phyloP scores from a whole-genome alignment of 768 basidiomycete genomes.

The Cystofilobasidium ferigula region DNA sequence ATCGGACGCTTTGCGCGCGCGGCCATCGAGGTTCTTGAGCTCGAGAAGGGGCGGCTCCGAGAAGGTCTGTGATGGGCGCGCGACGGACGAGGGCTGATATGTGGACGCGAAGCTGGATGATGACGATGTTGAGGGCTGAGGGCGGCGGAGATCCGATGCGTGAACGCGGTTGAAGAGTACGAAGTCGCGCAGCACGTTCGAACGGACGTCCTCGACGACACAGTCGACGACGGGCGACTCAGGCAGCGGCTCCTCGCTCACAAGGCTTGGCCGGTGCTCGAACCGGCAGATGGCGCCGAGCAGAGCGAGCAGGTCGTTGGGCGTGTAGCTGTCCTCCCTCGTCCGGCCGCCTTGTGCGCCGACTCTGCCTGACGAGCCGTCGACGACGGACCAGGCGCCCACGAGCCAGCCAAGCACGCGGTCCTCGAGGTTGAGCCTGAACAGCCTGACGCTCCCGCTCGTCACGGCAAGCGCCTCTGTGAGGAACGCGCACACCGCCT shows the following conservation, averaged over 20 bases:
- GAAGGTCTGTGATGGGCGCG: not conserved
- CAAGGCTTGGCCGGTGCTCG: constrained; percentile 40
- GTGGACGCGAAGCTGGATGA: not conserved
- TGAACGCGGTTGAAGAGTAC: constrained; percentile 55
- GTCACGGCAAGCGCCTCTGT: constrained; percentile 57
- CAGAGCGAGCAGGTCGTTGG: constrained; percentile 52
- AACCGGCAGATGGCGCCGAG: constrained; percentile 57
- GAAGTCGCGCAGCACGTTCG: constrained; percentile 57
- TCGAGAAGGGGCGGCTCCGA: too few species aligned
- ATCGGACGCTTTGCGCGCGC: constrained; percentile 43
- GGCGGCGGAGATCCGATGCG: constrained; percentile 7
- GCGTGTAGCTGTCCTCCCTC: constrained; percentile 47
- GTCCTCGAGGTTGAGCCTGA: constrained; percentile 75
- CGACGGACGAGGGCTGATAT: too few species aligned
- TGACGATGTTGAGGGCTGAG: too few species aligned
- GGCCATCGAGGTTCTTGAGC: constrained; percentile 2
- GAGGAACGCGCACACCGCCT: constrained; percentile 80
- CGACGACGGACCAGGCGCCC: constrained; percentile 54
- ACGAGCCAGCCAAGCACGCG: constrained; percentile 72
- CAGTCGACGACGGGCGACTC: constrained; percentile 55
- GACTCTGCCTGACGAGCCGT: constrained; percentile 41
- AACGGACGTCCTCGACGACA: constrained; percentile 50
- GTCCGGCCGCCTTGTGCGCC: constrained; percentile 39
- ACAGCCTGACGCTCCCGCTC: constrained; percentile 68
- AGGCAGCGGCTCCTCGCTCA: constrained; percentile 49